phyloP scores from a whole-genome alignment of 768 basidiomycete genomes.

The Sutorius australiensis region DNA sequence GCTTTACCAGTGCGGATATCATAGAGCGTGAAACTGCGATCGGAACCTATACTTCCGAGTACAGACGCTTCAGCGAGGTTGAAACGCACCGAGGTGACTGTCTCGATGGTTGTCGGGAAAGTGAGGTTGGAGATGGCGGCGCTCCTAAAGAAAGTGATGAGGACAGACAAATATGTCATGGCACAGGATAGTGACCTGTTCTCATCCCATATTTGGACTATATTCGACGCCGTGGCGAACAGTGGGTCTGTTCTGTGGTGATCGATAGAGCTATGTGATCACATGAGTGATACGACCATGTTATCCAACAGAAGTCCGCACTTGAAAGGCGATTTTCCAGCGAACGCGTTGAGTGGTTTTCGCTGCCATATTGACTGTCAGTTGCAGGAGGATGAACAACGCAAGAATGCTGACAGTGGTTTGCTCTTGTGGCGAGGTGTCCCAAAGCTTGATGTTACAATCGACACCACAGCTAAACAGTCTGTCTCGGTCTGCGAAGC shows the following conservation, averaged over 20 bases:
- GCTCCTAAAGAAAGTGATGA: conserved; percentile 46
- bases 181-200: conserved; percentile 55
- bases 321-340: conserved; percentile 91
- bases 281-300: background rate
- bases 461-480: conserved; percentile 82
- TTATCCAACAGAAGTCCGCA: conserved; percentile 33
- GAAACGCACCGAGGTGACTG: conserved; percentile 83
- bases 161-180: background rate
- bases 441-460: conserved; percentile 80
- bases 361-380: conserved; percentile 28
- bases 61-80: conserved; percentile 93
- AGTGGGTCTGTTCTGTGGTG: conserved; percentile 87
- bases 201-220: conserved; percentile 97
- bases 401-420: conserved; percentile 33
- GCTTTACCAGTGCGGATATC: conserved; percentile 97
- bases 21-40: conserved; percentile 93
- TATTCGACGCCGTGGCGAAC: conserved; percentile 91
- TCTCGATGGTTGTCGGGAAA: conserved; percentile 85
- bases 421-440: conserved; percentile 38
- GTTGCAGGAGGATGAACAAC: background rate
- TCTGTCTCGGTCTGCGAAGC: conserved; percentile 60
- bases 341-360: conserved; percentile 72
- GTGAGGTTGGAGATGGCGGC: conserved; percentile 83
- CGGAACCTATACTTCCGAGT: conserved; percentile 91
- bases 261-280: conserved; percentile 70